A percentile compares a stretch with the other conserved stretches of the same genome.
These are phyloP conservation scores for Solanum aculeatissimum DNA, from an alignment of 305 asterid genomes.

Conservation along the genomic window DNA sequence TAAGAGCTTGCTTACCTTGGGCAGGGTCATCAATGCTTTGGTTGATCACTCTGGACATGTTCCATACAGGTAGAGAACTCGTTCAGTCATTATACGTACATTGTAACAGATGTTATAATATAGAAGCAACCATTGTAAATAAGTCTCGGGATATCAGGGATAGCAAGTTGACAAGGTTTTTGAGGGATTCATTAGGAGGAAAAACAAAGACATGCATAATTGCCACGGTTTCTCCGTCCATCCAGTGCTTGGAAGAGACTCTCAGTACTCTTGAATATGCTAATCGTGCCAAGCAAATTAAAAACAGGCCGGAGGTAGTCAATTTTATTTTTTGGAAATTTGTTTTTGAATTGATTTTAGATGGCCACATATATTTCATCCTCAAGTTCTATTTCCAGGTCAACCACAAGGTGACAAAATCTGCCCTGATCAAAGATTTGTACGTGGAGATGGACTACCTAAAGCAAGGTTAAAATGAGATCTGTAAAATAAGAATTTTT, in stretches of 20 bases:
- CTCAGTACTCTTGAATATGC: conserved; percentile 52
- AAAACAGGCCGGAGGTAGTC: conserved; percentile 47
- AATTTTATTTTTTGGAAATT: neutral
- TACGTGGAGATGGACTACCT: conserved; percentile 25
- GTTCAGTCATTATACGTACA: neutral
- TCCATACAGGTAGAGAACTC: conserved; percentile 32
- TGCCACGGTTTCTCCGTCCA: conserved; percentile 42
- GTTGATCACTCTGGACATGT: conserved; percentile 41
- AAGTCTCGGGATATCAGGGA: conserved; percentile 22
- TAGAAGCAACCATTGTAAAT: neutral
- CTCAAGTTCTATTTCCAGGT: conserved; percentile 11
- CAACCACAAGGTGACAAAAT: conserved; percentile 30
- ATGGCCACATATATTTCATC: neutral
- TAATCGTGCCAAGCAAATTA: conserved; percentile 39
- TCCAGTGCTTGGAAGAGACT: conserved; percentile 46
- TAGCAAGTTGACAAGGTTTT: conserved; percentile 45
- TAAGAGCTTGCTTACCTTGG: conserved; percentile 47
- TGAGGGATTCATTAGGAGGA: conserved; percentile 51
- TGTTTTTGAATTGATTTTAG: neutral
- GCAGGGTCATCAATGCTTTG: conserved; percentile 46
- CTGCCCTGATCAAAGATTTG: conserved; percentile 25
- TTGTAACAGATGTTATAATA: neutral
- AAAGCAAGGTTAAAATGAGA: conserved; percentile 23
- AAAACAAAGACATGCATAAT: conserved; percentile 49
- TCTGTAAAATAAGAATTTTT: neutral